Evolutionary conservation across 345 rosid genomes (phyloP).

Genomic region (Citrus hindsii): DNA sequence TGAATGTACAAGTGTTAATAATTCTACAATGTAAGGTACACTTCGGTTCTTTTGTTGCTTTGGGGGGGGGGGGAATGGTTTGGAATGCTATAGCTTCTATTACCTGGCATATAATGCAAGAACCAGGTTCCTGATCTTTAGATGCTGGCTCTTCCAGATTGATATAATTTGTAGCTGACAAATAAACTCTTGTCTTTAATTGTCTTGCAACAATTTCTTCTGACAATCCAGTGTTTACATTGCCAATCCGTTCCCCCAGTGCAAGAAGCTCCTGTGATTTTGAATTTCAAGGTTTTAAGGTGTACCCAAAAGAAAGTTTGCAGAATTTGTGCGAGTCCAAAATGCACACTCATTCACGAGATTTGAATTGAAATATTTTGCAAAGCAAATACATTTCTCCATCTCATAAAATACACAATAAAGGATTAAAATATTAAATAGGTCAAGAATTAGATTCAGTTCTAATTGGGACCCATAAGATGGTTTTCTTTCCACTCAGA

Average conservation of each 20-base stretch:
- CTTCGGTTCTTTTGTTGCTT: not conserved
- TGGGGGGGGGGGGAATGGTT: too few relatives aligned
- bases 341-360: not conserved
- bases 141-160: slow-evolving; percentile 60
- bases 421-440: not conserved
- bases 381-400: not conserved
- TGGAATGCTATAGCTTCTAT: not conserved
- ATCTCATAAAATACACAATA: not conserved
- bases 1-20: slow-evolving; percentile 2
- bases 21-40: too few relatives aligned
- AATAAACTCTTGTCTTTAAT: slow-evolving; percentile 48
- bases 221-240: slow-evolving; percentile 75
- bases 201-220: slow-evolving; percentile 45
- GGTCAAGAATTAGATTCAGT: not conserved
- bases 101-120: slow-evolving; percentile 95
- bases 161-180: slow-evolving; percentile 28
- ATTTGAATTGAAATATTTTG: not conserved
- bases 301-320: not conserved
- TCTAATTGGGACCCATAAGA: not conserved
- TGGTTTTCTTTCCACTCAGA: not conserved
- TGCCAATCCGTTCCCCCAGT: slow-evolving; percentile 76
- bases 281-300: not conserved
- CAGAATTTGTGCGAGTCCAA: not conserved
- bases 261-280: slow-evolving; percentile 77
- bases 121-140: slow-evolving; percentile 50